These are phyloP conservation scores for Malus fusca DNA, from an alignment of 306 rosid genomes.

Conservation along the genomic window DNA sequence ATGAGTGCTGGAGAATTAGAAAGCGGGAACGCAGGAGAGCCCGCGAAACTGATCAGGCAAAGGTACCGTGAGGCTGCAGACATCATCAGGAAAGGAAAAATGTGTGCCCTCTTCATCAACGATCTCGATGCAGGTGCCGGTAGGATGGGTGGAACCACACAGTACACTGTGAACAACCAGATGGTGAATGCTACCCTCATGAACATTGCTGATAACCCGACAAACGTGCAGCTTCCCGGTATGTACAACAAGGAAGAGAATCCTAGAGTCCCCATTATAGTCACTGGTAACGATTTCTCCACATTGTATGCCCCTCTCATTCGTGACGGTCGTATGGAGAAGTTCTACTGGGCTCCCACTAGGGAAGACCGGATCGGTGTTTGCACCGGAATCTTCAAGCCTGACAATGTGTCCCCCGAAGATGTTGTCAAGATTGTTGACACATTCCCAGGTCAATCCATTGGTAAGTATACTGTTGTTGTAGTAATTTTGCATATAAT, in stretches of 20 bases:
- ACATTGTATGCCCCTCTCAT: slow-evolving; percentile 56
- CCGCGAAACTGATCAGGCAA: slow-evolving; percentile 41
- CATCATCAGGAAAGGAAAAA: slow-evolving; percentile 47
- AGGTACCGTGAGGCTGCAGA: slow-evolving; percentile 40
- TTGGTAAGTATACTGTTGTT: slow-evolving; percentile 24
- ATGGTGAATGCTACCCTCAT: slow-evolving; percentile 60
- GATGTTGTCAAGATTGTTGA: slow-evolving; percentile 43
- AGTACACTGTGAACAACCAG: slow-evolving; percentile 57
- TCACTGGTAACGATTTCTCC: slow-evolving; percentile 54
- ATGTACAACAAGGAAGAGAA: slow-evolving; percentile 57
- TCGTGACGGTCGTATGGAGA: slow-evolving; percentile 60
- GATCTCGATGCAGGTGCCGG: slow-evolving; percentile 64
- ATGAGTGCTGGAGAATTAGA: slow-evolving; percentile 51
- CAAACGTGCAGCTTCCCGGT: slow-evolving; percentile 51
- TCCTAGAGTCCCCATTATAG: slow-evolving; percentile 44
- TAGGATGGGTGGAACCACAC: slow-evolving; percentile 50
- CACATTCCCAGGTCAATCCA: slow-evolving; percentile 54
- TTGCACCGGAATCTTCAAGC: slow-evolving; percentile 42
- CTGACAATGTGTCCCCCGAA: slow-evolving; percentile 26
- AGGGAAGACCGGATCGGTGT: slow-evolving; percentile 50
- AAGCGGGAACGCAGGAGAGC: slow-evolving; percentile 51
- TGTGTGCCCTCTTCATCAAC: slow-evolving; percentile 51
- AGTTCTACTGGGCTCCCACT: slow-evolving; percentile 58
- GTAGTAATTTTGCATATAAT: neutral
- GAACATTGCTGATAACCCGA: slow-evolving; percentile 61